phyloP scores from a whole-genome alignment of 2,329 filamentous ascomycete species.

The Fusarium lateritium region DNA sequence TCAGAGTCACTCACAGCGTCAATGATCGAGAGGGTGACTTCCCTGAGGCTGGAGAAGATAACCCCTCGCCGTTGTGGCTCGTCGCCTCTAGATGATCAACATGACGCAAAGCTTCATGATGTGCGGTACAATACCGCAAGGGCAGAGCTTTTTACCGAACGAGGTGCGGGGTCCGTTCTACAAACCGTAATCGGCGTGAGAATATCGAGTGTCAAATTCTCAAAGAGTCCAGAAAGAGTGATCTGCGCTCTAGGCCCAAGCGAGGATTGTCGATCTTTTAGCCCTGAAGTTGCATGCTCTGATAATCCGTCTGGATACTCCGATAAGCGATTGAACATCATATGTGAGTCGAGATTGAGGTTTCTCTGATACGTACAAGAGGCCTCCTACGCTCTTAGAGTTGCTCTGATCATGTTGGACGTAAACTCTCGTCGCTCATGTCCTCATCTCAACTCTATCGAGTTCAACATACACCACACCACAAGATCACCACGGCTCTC shows the following conservation, averaged over 20 bases:
- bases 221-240: constrained; percentile 20
- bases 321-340: constrained; percentile 27
- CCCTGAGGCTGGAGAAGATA: constrained; percentile 24
- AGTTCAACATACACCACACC: constrained; percentile 1
- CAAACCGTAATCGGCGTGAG: constrained; percentile 21
- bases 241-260: constrained; percentile 33
- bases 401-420: neutral
- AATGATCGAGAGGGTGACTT: constrained; percentile 3
- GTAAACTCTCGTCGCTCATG: neutral
- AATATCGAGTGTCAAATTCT: constrained; percentile 25
- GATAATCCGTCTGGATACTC: constrained; percentile 5
- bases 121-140: neutral
- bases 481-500: neutral
- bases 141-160: neutral
- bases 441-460: neutral
- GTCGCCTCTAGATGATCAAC: constrained; percentile 6
- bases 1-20: constrained; percentile 14
- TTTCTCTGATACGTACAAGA: constrained; percentile 13
- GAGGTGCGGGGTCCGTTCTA: constrained; percentile 23
- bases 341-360: neutral
- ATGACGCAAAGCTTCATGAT: constrained; percentile 28
- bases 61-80: constrained; percentile 26
- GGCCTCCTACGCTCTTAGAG: constrained; percentile 14
- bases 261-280: constrained; percentile 28
- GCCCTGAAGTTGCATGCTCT: constrained; percentile 18